Percentiles rank a stretch among this genome's conserved stretches.
Evolutionary conservation across 176 grass and related monocot species (phyloP).

Genomic region (Hsuehochloa calcarea): DNA sequence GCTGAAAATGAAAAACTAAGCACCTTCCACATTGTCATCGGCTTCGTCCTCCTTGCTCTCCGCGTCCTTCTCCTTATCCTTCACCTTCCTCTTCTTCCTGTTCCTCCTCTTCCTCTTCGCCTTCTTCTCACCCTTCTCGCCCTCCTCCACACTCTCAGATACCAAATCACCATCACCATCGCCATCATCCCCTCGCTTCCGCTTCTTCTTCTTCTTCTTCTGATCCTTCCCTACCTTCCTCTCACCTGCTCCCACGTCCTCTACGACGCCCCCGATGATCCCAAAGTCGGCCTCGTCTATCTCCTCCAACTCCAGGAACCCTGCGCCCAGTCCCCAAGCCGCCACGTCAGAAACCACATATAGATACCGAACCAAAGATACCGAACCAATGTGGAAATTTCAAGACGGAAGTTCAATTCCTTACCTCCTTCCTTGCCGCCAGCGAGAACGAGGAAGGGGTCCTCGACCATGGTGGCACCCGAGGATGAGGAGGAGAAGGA

Average conservation of each 20-base stretch:
- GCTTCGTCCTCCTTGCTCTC: slow-evolving; percentile 6
- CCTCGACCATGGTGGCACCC: slow-evolving; percentile 34
- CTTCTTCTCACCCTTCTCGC: slow-evolving; percentile 8
- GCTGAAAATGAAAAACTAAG: neutral
- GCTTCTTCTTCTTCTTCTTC: slow-evolving; percentile 55
- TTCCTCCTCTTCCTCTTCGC: slow-evolving; percentile 33
- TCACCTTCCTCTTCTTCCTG: slow-evolving; percentile 59
- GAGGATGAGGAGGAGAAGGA: neutral
- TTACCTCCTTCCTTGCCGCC: slow-evolving; percentile 82
- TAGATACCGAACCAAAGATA: neutral
- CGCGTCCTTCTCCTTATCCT: slow-evolving; percentile 2
- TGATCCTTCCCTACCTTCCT: slow-evolving; percentile 27
- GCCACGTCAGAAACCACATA: slow-evolving; percentile 3
- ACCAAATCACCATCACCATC: slow-evolving; percentile 5
- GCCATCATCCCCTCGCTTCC: slow-evolving; percentile 40
- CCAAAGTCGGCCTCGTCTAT: slow-evolving; percentile 75
- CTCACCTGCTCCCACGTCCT: slow-evolving; percentile 25
- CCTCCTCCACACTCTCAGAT: slow-evolving; percentile 13
- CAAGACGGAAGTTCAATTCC: neutral
- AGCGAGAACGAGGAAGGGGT: slow-evolving; percentile 69
- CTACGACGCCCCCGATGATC: slow-evolving; percentile 40
- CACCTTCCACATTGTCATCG: slow-evolving; percentile 53
- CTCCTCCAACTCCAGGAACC: slow-evolving; percentile 91
- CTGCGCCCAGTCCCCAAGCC: slow-evolving; percentile 29
- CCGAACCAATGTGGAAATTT: neutral